Base-by-base conservation (phyloP, 768 basidiomycete genomes). In the Lentinula sp. region DNA sequence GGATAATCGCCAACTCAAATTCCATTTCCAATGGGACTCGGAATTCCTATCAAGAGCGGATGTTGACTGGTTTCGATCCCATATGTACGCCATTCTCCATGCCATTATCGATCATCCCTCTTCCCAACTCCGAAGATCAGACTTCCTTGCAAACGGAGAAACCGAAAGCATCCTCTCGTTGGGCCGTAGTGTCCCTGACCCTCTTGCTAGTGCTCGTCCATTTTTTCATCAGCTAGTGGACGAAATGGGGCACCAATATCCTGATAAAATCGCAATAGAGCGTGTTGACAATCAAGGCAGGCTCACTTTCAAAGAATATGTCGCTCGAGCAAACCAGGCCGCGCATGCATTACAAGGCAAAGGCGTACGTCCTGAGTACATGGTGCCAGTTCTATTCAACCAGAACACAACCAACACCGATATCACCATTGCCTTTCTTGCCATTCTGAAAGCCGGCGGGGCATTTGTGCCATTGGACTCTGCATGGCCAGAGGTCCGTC, bases 401-500 rank as follows among this genome's bases (percentile, higher is more conserved):
- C 23, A 10, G 6, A 60, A 58, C 36, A 42, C 52, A 15, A 46
- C 39, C 7, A 62, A 51, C 46, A 64, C 71, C 15, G 43, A 45
- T 45, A 18, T 45, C 10, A 45, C 43, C n/a, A 51, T 73, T 9
- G 70, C 65, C 41, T 62, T 72, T 23, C 61, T 73, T 50, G 70
- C 72, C 0, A 69, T 73, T 42, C 66, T 73, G 59, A 73, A 73
- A 58, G 69, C 72, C 12, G 73, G 73, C 45, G 70, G 65, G 3
- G 61, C 65, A 8, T 67, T 64, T 46, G 65, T 67, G n/a, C 66
- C 67, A n/a, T 50, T 69, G 58, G 69, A 67, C 56, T 66, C 68
- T 5, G 73, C 74, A 10, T 66, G 73, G 63, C 72, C 73, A 28
- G 66, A 64, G 3, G 60, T 68, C 18, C 64, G 72, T 52, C 70